Evolutionary conservation across 805 yeast genomes (phyloP), one percentile per base, ranked within the genome.

Genomic region (Pichia gijzeniarum): DNA sequence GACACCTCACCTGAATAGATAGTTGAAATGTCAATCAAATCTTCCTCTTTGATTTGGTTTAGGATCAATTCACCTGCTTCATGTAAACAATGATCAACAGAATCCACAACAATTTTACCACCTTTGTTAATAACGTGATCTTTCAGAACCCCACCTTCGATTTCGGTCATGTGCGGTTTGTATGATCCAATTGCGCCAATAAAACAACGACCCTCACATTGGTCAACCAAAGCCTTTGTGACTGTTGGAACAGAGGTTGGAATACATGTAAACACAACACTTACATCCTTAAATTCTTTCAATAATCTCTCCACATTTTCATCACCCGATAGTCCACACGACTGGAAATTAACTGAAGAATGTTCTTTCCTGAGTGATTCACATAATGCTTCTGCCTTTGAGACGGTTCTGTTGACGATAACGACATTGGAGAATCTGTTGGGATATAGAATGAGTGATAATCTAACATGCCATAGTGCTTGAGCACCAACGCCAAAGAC

Each of bases 41-140:
- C 64, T 1, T 61, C 57, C 3, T 51, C 60, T 1, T 57, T 49
- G 19, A 76, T 69, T 2, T 61, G 58, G 38, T 72, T 67, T 53
- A 71, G 73, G 39, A 79, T 73, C 43, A 81, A 62, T 51, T 81
- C 88, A 3, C 88, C 88, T 1, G 87, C 80, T 60, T 81, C 88
- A 3, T 62, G 62, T 20, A 76, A 55, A 12, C 79, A 69, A 49
- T 80, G 83, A 16, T 72, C 74, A 36, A 64, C 65, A 0, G 86
- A 79, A 53, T 81, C 88, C 3, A 80, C 84, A 5, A 81, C 60
- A 27, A 81, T 70, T 45, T 69, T 67, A 3, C 71, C 70, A 5
- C 62, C 63, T 10, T 60, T 53, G 1, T 51, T 48, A 16, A 72
- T 59, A 47, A 70, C 58, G 21, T 53, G 45, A 3, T 57, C 53